Base-by-base conservation (phyloP, 257 asterid species). In the Eucommia ulmoides region DNA sequence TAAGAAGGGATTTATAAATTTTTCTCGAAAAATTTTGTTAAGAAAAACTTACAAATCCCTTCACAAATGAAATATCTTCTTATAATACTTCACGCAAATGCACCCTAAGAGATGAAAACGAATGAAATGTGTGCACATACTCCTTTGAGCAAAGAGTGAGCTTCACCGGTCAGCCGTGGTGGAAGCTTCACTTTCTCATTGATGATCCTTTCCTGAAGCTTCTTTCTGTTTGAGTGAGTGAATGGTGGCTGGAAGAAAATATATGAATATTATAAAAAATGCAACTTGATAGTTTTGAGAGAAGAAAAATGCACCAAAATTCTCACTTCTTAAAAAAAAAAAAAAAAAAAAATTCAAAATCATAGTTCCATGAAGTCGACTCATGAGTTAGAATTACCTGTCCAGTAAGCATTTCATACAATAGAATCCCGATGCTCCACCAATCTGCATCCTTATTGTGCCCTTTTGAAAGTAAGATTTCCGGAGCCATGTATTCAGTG, bases 401-500 rank as follows among this genome's bases (percentile, higher is more conserved):
- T 63, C 97, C 97, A 51, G 67, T 76, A 26, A 87, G 80, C 97
- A 87, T 87, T 74, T 87, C 97, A 67, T 68, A 87, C 69, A 87
- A 47, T 65, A 87, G 97, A 51, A 87, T 74, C 59, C 97, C 97
- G 33, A 79, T 60, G 16, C 97, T 87, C 97, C 97, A 87, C 97
- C 94, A 87, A 64, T 87, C 97, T 33, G 97, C 94, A 60, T 74
- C 69, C 38, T 81, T 87, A 66, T 87, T 75, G 49, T 87, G 97
- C 18, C 94, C 94, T 69, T 78, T 83, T 2, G 93, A 68, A 24
- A 53, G 74, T 38, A 87, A 71, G 62, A 87, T 87, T 68, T 87
- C 97, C 0, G 93, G 97, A 65, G 97, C 97, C 97, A 87, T 87
- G 63, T 87, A 83, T 66, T 87, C 97, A 7, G 93, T 83, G 12